A percentile compares a stretch with the other conserved stretches of the same genome.
Conservation (phyloP, 2,329 filamentous ascomycete species). For the Xylariaceae sp. region DNA sequence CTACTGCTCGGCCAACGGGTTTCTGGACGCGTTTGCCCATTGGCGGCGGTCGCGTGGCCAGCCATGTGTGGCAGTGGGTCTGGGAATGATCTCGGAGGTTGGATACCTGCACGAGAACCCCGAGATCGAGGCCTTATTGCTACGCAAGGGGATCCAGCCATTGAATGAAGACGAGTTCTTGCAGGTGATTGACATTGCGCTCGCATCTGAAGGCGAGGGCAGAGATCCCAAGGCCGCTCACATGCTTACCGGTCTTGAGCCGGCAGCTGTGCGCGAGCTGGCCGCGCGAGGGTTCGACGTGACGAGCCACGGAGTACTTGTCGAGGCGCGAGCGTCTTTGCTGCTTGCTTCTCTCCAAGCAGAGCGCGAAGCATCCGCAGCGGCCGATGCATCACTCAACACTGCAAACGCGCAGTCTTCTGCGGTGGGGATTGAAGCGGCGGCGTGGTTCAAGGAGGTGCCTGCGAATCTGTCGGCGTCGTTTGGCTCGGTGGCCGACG, state of each 20-base stretch:
- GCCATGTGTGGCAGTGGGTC: conserved; percentile 20
- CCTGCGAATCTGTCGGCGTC: neutral
- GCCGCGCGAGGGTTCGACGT: conserved; percentile 16
- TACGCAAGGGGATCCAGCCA: conserved; percentile 19
- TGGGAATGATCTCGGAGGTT: conserved; percentile 35
- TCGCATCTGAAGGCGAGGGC: conserved; percentile 17
- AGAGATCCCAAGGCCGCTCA: conserved; percentile 2
- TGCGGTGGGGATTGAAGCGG: neutral
- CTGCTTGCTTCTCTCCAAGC: conserved; percentile 2
- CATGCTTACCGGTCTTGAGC: conserved; percentile 24
- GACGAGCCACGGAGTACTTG: conserved; percentile 1
- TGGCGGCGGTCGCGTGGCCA: conserved; percentile 25
- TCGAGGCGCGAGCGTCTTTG: conserved; percentile 8
- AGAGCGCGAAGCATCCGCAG: neutral
- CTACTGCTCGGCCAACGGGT: conserved; percentile 36
- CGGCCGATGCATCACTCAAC: no score
- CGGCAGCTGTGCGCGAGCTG: conserved; percentile 11
- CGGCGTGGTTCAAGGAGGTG: conserved; percentile 1
- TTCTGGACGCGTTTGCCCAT: conserved; percentile 32
- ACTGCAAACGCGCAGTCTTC: no score
- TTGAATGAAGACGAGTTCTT: conserved; percentile 23
- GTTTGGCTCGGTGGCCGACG: neutral
- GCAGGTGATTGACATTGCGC: conserved; percentile 26
- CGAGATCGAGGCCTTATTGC: conserved; percentile 16
- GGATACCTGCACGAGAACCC: conserved; percentile 33